phyloP scores from a whole-genome alignment of 176 grass and related monocot species.

The Pontederia crassipes region DNA sequence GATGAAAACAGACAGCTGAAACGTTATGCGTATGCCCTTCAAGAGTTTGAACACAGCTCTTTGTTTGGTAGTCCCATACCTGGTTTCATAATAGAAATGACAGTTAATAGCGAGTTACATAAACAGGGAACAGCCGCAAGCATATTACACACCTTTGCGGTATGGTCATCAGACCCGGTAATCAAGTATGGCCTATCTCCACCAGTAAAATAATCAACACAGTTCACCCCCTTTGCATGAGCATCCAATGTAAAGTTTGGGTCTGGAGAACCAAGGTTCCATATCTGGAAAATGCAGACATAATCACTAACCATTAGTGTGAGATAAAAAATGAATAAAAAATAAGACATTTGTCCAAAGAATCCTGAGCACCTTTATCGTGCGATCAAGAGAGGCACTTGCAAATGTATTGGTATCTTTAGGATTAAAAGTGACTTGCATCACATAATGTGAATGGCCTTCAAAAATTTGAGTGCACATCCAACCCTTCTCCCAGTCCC shows the following conservation, averaged over 20 bases:
- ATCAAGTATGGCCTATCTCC: slow-evolving; percentile 28
- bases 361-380: slow-evolving; percentile 54
- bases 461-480: slow-evolving; percentile 99
- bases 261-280: slow-evolving; percentile 77
- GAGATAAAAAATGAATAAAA: background rate
- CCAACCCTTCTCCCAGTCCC: slow-evolving; percentile 99
- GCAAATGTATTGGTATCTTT: slow-evolving; percentile 98
- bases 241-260: slow-evolving; percentile 66
- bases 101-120: slow-evolving; percentile 1
- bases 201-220: slow-evolving; percentile 67
- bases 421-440: slow-evolving; percentile 98
- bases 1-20: slow-evolving; percentile 31
- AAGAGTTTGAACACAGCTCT: slow-evolving; percentile 68
- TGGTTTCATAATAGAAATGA: slow-evolving; percentile 29
- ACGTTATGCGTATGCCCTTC: slow-evolving; percentile 65
- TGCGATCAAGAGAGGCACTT: slow-evolving; percentile 96
- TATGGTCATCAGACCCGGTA: slow-evolving; percentile 59
- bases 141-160: slow-evolving; percentile 37
- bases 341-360: background rate
- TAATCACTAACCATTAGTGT: background rate
- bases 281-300: slow-evolving; percentile 31
- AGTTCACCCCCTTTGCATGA: slow-evolving; percentile 64
- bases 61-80: slow-evolving; percentile 78
- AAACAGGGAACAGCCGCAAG: background rate
- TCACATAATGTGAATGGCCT: slow-evolving; percentile 98